These are phyloP conservation scores for Ogataea trehaloabstinens DNA, from an alignment of 805 yeast genomes.

Conservation along the genomic window DNA sequence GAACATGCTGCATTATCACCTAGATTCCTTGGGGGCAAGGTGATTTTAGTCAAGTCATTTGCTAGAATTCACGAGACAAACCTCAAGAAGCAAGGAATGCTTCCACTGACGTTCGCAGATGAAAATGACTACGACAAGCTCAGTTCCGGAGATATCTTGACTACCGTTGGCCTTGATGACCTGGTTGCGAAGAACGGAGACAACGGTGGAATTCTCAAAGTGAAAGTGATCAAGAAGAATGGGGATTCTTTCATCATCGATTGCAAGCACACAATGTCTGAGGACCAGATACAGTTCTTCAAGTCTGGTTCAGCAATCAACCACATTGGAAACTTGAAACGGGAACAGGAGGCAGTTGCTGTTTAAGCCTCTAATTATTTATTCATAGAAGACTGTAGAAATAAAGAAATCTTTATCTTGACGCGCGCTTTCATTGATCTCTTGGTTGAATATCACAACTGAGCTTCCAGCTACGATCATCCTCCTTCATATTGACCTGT, in stretches of 20 bases:
- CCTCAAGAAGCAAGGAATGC: constrained; percentile 96
- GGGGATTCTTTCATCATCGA: constrained; percentile 70
- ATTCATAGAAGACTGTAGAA: not conserved
- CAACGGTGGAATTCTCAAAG: constrained; percentile 76
- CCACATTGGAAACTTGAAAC: constrained; percentile 50
- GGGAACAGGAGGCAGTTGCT: constrained; percentile 6
- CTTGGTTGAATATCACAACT: constrained; percentile 62
- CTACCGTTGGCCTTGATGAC: constrained; percentile 71
- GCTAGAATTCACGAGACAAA: constrained; percentile 99
- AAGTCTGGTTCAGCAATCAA: constrained; percentile 97
- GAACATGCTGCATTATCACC: constrained; percentile 98
- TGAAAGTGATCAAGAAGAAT: constrained; percentile 70
- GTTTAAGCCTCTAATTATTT: not conserved
- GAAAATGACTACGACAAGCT: constrained; percentile 86
- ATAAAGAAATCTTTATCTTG: too few species aligned
- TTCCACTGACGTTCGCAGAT: constrained; percentile 89
- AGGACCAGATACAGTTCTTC: constrained; percentile 93
- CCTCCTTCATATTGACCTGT: constrained; percentile 56
- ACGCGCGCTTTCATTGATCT: constrained; percentile 25
- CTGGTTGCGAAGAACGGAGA: constrained; percentile 79
- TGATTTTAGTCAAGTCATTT: constrained; percentile 88
- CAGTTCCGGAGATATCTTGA: constrained; percentile 71
- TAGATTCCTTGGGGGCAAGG: constrained; percentile 86
- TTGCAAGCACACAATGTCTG: constrained; percentile 94
- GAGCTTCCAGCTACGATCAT: constrained; percentile 70